Conservation (phyloP, 768 basidiomycete species). For the Trametes cinnabarina region DNA sequence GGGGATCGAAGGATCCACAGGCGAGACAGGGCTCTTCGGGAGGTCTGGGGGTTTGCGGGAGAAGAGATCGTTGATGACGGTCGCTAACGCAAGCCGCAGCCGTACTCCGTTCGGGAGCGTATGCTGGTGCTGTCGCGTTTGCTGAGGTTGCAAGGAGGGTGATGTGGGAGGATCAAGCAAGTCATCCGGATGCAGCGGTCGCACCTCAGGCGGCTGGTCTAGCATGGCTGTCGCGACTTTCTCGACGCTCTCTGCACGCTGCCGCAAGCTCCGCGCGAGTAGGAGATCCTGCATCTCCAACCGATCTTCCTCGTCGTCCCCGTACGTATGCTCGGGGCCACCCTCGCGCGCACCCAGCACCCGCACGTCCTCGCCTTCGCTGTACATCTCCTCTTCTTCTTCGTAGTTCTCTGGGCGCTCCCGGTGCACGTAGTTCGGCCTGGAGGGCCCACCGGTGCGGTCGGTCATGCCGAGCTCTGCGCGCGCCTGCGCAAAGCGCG, state of each 20-base stretch:
- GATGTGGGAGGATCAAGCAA: conserved; percentile 50
- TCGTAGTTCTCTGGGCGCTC: conserved; percentile 74
- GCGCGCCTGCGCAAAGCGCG: conserved; percentile 79
- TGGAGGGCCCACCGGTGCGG: conserved; percentile 65
- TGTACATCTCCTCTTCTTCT: conserved; percentile 64
- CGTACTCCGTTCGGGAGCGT: conserved; percentile 79
- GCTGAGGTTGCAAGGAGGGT: conserved; percentile 41
- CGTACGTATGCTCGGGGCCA: conserved; percentile 45
- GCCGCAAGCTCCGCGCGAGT: conserved; percentile 61
- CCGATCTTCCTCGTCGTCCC: conserved; percentile 59
- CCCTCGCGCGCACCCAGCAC: conserved; percentile 49
- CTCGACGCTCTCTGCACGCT: conserved; percentile 79
- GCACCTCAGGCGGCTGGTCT: conserved; percentile 68
- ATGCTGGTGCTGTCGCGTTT: conserved; percentile 45
- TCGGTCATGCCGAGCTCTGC: conserved; percentile 87
- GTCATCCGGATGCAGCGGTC: conserved; percentile 56
- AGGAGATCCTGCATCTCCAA: conserved; percentile 56
- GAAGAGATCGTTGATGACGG: conserved; percentile 81
- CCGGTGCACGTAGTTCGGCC: conserved; percentile 59
- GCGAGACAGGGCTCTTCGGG: conserved; percentile 18
- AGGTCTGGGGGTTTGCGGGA: conserved; percentile 59
- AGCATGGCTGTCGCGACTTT: conserved; percentile 82
- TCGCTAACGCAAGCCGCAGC: conserved; percentile 69
- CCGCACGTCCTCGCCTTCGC: conserved; percentile 59
- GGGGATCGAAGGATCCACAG: conserved; percentile 26